Percentiles rank a stretch among this genome's conserved stretches.
These are phyloP conservation scores for Talaromyces sp. DNA, from an alignment of 2,329 filamentous ascomycete species.

Conservation along the genomic window DNA sequence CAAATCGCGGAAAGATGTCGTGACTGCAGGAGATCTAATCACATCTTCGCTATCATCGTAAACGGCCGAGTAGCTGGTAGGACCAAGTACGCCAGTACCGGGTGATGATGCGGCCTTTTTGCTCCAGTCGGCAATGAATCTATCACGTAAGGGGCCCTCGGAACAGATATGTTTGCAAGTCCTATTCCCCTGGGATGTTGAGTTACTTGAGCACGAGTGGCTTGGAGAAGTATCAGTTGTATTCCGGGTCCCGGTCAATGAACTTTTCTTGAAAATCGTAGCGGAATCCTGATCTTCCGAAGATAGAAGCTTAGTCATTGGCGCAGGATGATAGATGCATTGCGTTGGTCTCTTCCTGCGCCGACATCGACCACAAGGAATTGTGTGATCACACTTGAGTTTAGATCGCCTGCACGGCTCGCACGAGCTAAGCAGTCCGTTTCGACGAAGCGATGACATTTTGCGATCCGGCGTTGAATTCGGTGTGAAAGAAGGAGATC, in stretches of 20 bases:
- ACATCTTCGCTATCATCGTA: constrained; percentile 19
- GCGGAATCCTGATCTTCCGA: background rate
- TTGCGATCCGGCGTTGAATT: background rate
- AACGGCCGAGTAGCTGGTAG: constrained; percentile 22
- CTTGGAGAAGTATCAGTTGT: background rate
- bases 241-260: background rate
- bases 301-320: constrained; percentile 10
- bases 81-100: constrained; percentile 19
- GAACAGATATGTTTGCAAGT: background rate
- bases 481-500: background rate
- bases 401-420: constrained; percentile 39
- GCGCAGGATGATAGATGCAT: constrained; percentile 17
- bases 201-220: background rate
- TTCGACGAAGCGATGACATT: constrained; percentile 25
- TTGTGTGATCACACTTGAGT: constrained; percentile 34
- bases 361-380: constrained; percentile 26
- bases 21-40: background rate
- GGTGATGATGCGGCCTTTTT: constrained; percentile 8
- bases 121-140: constrained; percentile 12
- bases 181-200: background rate
- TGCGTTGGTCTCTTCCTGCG: constrained; percentile 10
- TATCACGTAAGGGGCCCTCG: constrained; percentile 5
- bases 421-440: constrained; percentile 37
- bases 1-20: background rate
- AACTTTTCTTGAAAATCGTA: background rate